phyloP scores from a whole-genome alignment of 176 grass and related monocot genomes.

The Elymus sibiricus region DNA sequence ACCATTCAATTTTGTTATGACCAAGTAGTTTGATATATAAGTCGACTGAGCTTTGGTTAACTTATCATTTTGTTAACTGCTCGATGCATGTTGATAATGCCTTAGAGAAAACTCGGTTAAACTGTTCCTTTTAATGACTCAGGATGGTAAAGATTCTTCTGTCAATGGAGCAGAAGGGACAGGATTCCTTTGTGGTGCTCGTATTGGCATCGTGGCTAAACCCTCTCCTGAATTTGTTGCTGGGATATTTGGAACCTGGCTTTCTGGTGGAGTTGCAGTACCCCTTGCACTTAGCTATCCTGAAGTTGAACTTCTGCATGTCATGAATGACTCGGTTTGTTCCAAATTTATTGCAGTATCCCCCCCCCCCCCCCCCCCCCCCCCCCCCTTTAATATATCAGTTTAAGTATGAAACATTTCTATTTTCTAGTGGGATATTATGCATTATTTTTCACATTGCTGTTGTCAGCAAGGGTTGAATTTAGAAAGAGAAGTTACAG shows the following conservation, averaged over 20 bases:
- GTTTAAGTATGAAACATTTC: neutral
- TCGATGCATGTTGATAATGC: neutral
- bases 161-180: conserved; percentile 23
- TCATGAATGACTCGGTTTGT: conserved; percentile 95
- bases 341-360: conserved; percentile 29
- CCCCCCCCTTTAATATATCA: neutral
- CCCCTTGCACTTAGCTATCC: conserved; percentile 92
- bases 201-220: conserved; percentile 92
- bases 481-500: neutral
- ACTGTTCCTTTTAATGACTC: conserved; percentile 10
- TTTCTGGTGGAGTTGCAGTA: conserved; percentile 93
- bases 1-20: conserved; percentile 3
- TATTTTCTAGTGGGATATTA: neutral
- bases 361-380: neutral
- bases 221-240: conserved; percentile 98
- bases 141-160: conserved; percentile 29
- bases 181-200: conserved; percentile 54
- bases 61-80: neutral
- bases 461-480: neutral
- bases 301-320: conserved; percentile 84
- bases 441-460: neutral
- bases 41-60: neutral
- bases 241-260: conserved; percentile 85
- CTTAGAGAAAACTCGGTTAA: neutral
- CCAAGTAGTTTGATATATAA: neutral